Base-by-base conservation (phyloP, 257 asterid species). In the Prunella vulgaris region DNA sequence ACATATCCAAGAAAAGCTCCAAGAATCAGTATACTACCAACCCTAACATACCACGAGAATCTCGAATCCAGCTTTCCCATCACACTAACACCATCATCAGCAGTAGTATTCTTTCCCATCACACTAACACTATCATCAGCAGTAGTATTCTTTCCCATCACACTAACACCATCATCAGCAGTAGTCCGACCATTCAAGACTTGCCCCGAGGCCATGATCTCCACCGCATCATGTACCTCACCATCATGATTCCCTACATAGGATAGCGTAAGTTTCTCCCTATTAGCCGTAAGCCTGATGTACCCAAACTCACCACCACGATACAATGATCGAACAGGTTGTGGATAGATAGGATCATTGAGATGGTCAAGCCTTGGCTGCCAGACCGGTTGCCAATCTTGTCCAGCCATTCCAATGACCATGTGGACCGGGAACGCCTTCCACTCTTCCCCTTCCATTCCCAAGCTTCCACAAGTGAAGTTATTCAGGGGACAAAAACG, bases 321-420 rank as follows among this genome's bases (percentile, higher is more conserved):
- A 18, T 82, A 90, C 79, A 86, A 25, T 1, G 98, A 93, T 33
- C 78, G 81, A n/a, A 60, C 68, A 0, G 96, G 98, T 76, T 93
- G 98, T 2, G 98, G 98, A 52, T 77, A 93, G 52, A 93, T 60
- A 8, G 97, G 98, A 28, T 68, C 84, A 0, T 64, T 60, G 1
- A 73, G 87, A 77, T 90, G 97, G 64, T 82, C 80, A 0, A 74
- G 65, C 76, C 98, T 81, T 1, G 97, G 97, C 60, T 84, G 80
- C 98, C 98, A 93, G 17, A 81, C 84, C 7, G 96, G 92, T 56
- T 93, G 98, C 95, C 95, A 93, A 66, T 90, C 98, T 74, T 93
- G 98, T 13, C 95, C 97, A 0, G 84, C 96, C 97, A 93, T 93
- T 58, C 98, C 98, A 37, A 90, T 93, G 82, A 93, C 97, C 77